A percentile compares a stretch with the other conserved stretches of the same genome.
phyloP scores from a whole-genome alignment of 352 stramenopile genomes.

The Phytophthora podocarpi region DNA sequence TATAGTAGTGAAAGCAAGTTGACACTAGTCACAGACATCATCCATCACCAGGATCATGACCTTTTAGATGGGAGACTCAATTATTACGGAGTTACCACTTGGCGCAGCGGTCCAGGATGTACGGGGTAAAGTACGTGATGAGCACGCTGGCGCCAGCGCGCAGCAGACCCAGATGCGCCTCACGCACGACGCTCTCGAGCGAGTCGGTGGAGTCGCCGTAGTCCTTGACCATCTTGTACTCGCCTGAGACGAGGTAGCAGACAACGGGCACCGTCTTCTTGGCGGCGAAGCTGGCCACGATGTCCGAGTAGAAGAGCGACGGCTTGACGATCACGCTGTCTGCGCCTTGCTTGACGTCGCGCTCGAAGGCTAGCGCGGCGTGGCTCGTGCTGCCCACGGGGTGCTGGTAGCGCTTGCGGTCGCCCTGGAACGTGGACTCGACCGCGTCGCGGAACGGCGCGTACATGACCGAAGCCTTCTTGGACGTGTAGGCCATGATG shows the following conservation, averaged over 20 bases:
- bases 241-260: conserved; percentile 98
- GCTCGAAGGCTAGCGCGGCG: conserved; percentile 76
- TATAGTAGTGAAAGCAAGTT: conserved; percentile 1
- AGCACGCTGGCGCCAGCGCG: conserved; percentile 97
- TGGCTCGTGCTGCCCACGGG: conserved; percentile 85
- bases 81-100: conserved; percentile 62
- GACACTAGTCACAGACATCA: conserved; percentile 21
- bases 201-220: conserved; percentile 85
- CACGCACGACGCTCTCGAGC: conserved; percentile 84
- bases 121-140: conserved; percentile 98
- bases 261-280: conserved; percentile 95
- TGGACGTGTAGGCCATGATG: conserved; percentile 99
- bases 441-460: conserved; percentile 97
- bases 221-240: conserved; percentile 99
- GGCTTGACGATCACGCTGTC: conserved; percentile 99
- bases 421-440: conserved; percentile 95
- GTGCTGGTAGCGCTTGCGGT: conserved; percentile 98
- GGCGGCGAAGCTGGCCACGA: conserved; percentile 94
- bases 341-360: conserved; percentile 90
- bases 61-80: background rate
- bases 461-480: conserved; percentile 97
- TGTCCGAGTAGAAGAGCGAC: conserved; percentile 98
- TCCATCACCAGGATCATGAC: background rate
- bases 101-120: conserved; percentile 83
- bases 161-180: conserved; percentile 80